A percentile compares a stretch with the other conserved stretches of the same genome.
phyloP scores from a whole-genome alignment of 176 grass and related monocot genomes.

The Stipa capillata region DNA sequence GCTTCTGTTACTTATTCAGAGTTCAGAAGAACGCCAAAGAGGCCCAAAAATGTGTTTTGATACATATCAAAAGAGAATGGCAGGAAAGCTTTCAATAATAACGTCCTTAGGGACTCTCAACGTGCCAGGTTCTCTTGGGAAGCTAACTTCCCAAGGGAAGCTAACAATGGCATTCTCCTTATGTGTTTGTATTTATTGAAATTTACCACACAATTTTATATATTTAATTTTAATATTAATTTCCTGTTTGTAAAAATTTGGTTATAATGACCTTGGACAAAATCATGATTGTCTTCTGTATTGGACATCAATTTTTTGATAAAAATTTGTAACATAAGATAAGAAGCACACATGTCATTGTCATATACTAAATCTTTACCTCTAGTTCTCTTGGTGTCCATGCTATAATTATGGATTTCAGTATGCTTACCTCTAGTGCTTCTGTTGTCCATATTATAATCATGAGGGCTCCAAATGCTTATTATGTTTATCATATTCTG shows the following conservation, averaged over 20 bases:
- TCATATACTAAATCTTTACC: not conserved
- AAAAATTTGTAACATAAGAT: not conserved
- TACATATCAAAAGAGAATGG: not conserved
- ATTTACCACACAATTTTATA: not conserved
- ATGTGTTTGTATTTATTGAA: not conserved
- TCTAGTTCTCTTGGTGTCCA: not conserved
- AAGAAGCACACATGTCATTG: not conserved
- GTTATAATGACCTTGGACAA: not conserved
- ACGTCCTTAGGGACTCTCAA: not conserved
- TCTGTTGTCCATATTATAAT: conserved; percentile 27
- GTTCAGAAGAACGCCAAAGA: not conserved
- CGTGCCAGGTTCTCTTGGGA: not conserved
- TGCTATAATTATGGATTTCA: not conserved
- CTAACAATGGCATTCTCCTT: not conserved
- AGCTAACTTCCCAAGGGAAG: not conserved
- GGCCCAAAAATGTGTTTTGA: not conserved
- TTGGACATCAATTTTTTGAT: not conserved
- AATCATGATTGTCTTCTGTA: not conserved
- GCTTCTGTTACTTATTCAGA: too few relatives aligned
- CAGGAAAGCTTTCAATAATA: not conserved
- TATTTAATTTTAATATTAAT: not conserved
- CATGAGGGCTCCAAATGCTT: conserved; percentile 14
- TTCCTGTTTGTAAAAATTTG: not conserved
- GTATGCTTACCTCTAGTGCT: not conserved
- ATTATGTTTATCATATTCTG: not conserved